Base-by-base conservation (phyloP, 2,329 filamentous ascomycete species). In the Fusarium decemcellulare region DNA sequence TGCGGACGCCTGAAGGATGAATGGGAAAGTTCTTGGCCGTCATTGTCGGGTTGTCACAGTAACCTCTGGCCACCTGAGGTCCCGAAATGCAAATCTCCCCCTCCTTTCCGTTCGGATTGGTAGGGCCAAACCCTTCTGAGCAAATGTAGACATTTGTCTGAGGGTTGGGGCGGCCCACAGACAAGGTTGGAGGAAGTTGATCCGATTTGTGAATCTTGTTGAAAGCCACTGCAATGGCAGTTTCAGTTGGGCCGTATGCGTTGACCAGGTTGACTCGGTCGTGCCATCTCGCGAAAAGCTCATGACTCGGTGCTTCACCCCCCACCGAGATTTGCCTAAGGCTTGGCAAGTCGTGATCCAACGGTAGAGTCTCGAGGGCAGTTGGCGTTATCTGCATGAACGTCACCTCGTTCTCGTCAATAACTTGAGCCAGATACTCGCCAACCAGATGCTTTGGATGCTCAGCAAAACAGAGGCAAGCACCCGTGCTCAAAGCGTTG, bases 341-440 rank as follows among this genome's bases (percentile, higher is more conserved):
- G 16, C 36, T 53, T 14, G 36, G 36, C 10, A 53, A 27, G 8
- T 42, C 50, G 12, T 15, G 11, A 29, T 42, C 15, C 36, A 42
- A 7, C 8, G 34, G 23, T 11, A 53, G 36, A 27, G 50, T 42
- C 14, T 42, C 36, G 2, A 53, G 37, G 27, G 50, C 34, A 8
- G 50, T 53, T 29, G 50, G 50, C 14, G 50, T 40, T 16, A 53
- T 42, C 10, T 53, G 50, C 50, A 42, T 53, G 50, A 53, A 42
- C 5, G 50, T 29, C 16, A 53, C 36, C 15, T 29, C 2, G 11
- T 53, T 42, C 36, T 53, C 12, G 8, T 53, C 18, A 14, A 42
- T 53, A 12, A 42, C 50, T 15, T 53, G 18, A n/a, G 36, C 50
- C 27, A 53, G 16, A 27, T 53, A 53, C 6, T 53, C 34, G 2